Percentiles rank a stretch among this genome's conserved stretches.
Evolutionary conservation across 2,329 filamentous ascomycete genomes (phyloP).

Genomic region (Ilyonectria mors-panacis): DNA sequence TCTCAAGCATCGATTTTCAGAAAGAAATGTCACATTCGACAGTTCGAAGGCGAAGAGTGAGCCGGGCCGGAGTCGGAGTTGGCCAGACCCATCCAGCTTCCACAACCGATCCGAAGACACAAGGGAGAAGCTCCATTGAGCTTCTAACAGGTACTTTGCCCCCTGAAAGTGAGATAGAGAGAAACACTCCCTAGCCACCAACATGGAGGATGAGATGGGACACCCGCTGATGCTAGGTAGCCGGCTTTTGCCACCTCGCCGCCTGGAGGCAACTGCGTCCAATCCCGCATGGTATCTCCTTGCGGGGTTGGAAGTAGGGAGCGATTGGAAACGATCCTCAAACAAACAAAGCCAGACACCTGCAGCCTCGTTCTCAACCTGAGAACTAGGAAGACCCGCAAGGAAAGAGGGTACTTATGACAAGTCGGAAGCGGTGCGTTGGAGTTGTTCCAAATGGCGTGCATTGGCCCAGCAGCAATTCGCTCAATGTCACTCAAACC

Average conservation of each 20-base stretch:
- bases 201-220: neutral
- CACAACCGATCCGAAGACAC: neutral
- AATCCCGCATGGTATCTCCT: neutral
- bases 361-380: neutral
- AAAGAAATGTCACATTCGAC: neutral
- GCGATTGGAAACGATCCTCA: too few species aligned
- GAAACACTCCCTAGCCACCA: neutral
- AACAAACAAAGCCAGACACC: neutral
- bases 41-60: neutral
- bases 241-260: neutral
- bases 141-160: constrained; percentile 6
- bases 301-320: neutral
- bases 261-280: neutral
- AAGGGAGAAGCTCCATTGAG: neutral
- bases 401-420: neutral
- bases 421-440: neutral
- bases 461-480: neutral
- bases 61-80: neutral
- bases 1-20: neutral
- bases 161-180: neutral
- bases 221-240: neutral
- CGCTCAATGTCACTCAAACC: neutral
- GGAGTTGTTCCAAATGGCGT: neutral
- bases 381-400: neutral
- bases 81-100: neutral